Base-by-base conservation (phyloP, 148 eudicot genomes). In the Amaranthus cruentus region DNA sequence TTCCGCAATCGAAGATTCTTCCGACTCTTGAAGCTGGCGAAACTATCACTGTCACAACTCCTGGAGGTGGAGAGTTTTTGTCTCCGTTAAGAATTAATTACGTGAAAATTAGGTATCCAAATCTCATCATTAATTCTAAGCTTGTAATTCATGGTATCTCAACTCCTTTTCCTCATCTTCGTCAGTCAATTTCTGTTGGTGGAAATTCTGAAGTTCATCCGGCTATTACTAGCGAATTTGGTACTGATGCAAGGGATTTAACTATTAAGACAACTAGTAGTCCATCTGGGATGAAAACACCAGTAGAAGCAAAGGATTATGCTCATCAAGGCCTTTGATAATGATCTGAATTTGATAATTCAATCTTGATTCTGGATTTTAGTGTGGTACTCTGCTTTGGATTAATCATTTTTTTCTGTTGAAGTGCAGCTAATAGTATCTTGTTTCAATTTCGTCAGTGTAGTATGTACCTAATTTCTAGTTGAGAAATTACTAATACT, bases 81-180 rank as follows among this genome's bases (percentile, higher is more conserved):
- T 72, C 88, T 28, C 89, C 93, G 18, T 68, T 87, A 79, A 83
- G 87, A 78, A 81, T 93, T 67, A 93, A 93, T 77, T 93, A 90
- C 71, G 92, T 89, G 46, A 81, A 84, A 68, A 71, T 92, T 62
- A 80, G 75, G 73, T 79, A 63, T 18, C 86, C 91, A 6, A 89
- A 93, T 80, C 70, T 93, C 63, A 78, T 90, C 66, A 86, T 84
- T 77, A 93, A 93, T 69, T 72, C 82, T 42, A 89, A 85, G 77
- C 80, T 93, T 38, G 94, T 81, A 47, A 64, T 93, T 53, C 98
- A 93, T 68, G 93, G 91, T 10, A 75, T 93, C 14, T 68, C 87
- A 0, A 38, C 84, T 58, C 92, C 98, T 11, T 86, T 93, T 18
- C 94, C 96, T 47, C 90, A 79, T 38, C 80, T 90, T 66, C 83